A percentile compares a stretch with the other conserved stretches of the same genome.
These are phyloP conservation scores for Hymenoscyphus repandus DNA, from an alignment of 2,329 filamentous ascomycete species.

Conservation along the genomic window DNA sequence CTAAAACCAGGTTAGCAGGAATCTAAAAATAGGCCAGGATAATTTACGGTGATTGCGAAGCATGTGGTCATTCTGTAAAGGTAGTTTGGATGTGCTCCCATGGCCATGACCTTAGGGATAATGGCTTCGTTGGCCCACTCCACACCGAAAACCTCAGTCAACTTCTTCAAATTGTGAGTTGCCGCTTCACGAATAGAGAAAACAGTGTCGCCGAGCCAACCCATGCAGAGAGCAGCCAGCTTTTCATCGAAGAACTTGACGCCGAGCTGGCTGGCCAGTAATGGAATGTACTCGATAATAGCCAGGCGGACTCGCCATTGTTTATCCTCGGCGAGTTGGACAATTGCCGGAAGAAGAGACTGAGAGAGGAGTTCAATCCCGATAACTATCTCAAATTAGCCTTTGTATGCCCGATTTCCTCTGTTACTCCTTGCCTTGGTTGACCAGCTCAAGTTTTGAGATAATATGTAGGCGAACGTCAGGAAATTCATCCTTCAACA, in stretches of 20 bases:
- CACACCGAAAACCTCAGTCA: conserved; percentile 97
- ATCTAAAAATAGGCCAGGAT: neutral
- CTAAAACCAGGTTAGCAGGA: conserved; percentile 44
- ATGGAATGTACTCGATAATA: conserved; percentile 98
- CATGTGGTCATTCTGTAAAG: conserved; percentile 99
- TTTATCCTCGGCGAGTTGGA: conserved; percentile 97
- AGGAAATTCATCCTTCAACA: conserved; percentile 99
- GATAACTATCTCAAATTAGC: conserved; percentile 60
- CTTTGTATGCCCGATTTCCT: neutral
- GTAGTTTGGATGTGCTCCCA: conserved; percentile 98
- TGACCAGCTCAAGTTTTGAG: conserved; percentile 97
- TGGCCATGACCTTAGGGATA: conserved; percentile 96
- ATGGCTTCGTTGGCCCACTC: conserved; percentile 97
- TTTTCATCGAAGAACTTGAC: conserved; percentile 99
- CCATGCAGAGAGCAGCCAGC: conserved; percentile 92
- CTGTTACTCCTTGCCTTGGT: conserved; percentile 64
- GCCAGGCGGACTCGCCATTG: conserved; percentile 97
- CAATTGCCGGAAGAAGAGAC: conserved; percentile 92
- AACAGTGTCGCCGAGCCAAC: conserved; percentile 95
- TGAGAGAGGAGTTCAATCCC: conserved; percentile 96
- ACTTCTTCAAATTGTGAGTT: conserved; percentile 95
- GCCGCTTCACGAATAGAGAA: conserved; percentile 98
- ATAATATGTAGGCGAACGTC: conserved; percentile 98
- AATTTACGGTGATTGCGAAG: conserved; percentile 91
- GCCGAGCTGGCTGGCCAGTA: conserved; percentile 90